phyloP scores from a whole-genome alignment of 2,329 filamentous ascomycete genomes.

The Lasiodiplodia theobromae region DNA sequence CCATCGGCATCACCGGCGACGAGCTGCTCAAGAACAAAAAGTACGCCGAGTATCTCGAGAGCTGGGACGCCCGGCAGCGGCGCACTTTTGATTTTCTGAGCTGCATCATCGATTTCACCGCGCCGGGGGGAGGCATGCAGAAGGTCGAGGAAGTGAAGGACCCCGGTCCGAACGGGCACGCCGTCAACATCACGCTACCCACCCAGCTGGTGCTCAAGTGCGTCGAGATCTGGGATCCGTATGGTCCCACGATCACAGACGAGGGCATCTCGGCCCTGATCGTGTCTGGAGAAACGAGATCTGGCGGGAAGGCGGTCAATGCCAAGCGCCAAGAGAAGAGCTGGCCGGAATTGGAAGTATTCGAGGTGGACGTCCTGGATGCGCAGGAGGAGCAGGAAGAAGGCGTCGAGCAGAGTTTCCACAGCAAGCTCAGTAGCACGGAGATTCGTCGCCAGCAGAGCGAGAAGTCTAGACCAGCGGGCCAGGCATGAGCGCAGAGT shows the following conservation, averaged over 20 bases:
- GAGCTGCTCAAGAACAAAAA: slow-evolving; percentile 89
- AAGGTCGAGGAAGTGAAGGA: slow-evolving; percentile 55
- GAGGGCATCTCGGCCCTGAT: slow-evolving; percentile 80
- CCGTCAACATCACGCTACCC: slow-evolving; percentile 65
- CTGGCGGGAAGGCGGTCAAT: slow-evolving; percentile 86
- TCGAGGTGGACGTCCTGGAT: slow-evolving; percentile 89
- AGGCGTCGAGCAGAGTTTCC: slow-evolving; percentile 67
- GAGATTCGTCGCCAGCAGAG: slow-evolving; percentile 66
- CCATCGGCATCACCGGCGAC: slow-evolving; percentile 89
- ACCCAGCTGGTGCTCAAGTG: slow-evolving; percentile 74
- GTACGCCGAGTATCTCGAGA: slow-evolving; percentile 78
- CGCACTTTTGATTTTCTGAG: slow-evolving; percentile 75
- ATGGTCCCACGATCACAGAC: slow-evolving; percentile 88
- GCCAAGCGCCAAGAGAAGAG: slow-evolving; percentile 77
- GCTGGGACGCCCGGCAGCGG: slow-evolving; percentile 77
- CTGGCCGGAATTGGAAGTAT: slow-evolving; percentile 78
- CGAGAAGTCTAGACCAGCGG: slow-evolving; percentile 25
- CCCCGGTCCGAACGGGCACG: slow-evolving; percentile 57
- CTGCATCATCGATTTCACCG: slow-evolving; percentile 65
- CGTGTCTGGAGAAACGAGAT: slow-evolving; percentile 85
- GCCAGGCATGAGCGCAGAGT: not conserved
- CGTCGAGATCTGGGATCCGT: slow-evolving; percentile 85
- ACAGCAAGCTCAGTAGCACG: slow-evolving; percentile 89
- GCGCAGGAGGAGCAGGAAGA: slow-evolving; percentile 63
- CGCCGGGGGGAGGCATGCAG: slow-evolving; percentile 53